Percentiles rank a stretch among this genome's conserved stretches.
Evolutionary conservation across 441 rosid species (phyloP).

Genomic region (Corymbia citriodora): DNA sequence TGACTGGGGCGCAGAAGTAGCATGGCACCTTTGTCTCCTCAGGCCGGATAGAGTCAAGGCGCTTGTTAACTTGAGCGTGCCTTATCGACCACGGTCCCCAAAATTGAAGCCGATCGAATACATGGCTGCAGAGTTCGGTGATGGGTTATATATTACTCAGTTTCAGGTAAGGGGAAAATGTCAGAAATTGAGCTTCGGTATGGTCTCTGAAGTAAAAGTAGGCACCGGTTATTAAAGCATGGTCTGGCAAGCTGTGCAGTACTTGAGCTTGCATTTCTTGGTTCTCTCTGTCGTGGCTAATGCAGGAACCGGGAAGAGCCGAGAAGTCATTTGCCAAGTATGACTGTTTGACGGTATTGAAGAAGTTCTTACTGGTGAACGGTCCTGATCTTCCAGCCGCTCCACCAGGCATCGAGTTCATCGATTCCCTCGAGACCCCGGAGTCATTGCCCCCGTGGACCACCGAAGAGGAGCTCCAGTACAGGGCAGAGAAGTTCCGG

Average conservation of each 20-base stretch:
- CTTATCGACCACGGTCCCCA: constrained; percentile 15
- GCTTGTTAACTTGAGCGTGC: constrained; percentile 1
- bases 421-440: constrained; percentile 26
- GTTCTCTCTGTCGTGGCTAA: background rate
- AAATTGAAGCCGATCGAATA: background rate
- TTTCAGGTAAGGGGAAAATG: constrained; percentile 1
- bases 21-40: constrained; percentile 15
- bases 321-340: constrained; percentile 23
- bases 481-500: constrained; percentile 12
- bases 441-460: constrained; percentile 17
- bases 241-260: background rate
- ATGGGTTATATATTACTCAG: constrained; percentile 1
- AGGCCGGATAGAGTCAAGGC: constrained; percentile 19
- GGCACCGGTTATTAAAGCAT: background rate
- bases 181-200: background rate
- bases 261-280: background rate
- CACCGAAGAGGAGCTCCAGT: constrained; percentile 16
- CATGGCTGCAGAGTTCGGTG: background rate
- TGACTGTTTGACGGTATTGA: constrained; percentile 10
- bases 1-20: constrained; percentile 21
- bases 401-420: constrained; percentile 11
- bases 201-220: background rate
- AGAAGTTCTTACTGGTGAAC: constrained; percentile 13
- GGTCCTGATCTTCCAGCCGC: constrained; percentile 20
- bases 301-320: constrained; percentile 13